Evolutionary conservation across 2,329 filamentous ascomycete genomes (phyloP), one percentile per base, ranked within the genome.

Genomic region (Fusarium fracticaudum): DNA sequence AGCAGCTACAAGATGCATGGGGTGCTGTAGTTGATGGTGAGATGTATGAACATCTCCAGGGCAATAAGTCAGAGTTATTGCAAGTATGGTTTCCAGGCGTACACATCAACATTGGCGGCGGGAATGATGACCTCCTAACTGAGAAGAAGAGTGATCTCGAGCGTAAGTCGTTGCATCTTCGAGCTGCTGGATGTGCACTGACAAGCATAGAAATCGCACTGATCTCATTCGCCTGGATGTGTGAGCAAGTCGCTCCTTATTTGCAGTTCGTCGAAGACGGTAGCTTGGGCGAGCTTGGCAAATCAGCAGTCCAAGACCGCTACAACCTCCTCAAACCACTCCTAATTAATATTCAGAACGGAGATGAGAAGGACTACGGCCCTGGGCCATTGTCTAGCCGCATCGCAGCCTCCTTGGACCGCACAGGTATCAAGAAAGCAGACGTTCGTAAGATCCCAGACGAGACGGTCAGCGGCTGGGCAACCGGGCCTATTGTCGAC

Each of bases 81-180:
- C 77, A 79, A 26, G 76, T 78, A 29, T 79, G 77, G 77, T 79
- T 79, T 51, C 77, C 77, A 2, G 76, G 76, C n/a, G 71, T 78
- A 11, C 76, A 78, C 41, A 76, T 75, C 67, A 78, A 78, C 61
- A 78, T 78, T 62, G 76, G 76, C 18, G 76, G 76, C 8, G 76
- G 76, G 17, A 74, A 61, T 14, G 71, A 72, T 38, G 64, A 69
- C 20, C 68, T 71, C 35, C 54, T 78, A 20, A 70, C 60, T 9
- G 67, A 75, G 10, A 76, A 76, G 50, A 73, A 76, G 72, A 77
- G 76, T 45, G 76, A 78, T 37, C 62, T 78, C 24, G 76, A 78
- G 50, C 74, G 76, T 77, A 31, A 74, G 67, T 67, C 38, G 10
- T 41, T 41, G 26, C 14, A 17, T 13, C 14, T 14, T 7, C 5